These are phyloP conservation scores for Syzygium jambos DNA, from an alignment of 345 rosid species.

Conservation along the genomic window DNA sequence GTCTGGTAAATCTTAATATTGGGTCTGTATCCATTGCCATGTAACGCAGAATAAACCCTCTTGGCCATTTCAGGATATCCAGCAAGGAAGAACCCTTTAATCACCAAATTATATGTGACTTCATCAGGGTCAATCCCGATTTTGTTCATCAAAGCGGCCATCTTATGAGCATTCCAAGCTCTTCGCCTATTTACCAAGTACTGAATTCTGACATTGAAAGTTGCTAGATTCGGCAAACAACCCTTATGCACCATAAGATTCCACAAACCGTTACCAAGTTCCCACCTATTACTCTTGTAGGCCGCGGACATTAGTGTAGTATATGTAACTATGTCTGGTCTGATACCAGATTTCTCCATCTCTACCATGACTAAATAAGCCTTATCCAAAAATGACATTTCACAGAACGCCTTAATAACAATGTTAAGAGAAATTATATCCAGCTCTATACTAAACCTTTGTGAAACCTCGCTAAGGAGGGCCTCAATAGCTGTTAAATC, in stretches of 20 bases:
- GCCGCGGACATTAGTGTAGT: constrained; percentile 67
- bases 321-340: constrained; percentile 64
- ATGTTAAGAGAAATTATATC: constrained; percentile 55
- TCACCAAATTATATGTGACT: constrained; percentile 68
- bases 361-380: constrained; percentile 44
- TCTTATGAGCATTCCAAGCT: constrained; percentile 67
- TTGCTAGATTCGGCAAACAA: constrained; percentile 62
- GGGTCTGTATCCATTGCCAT: constrained; percentile 34
- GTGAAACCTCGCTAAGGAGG: constrained; percentile 28
- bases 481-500: constrained; percentile 38
- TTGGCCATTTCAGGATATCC: constrained; percentile 74
- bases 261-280: constrained; percentile 75
- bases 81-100: constrained; percentile 63
- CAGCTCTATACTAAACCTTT: constrained; percentile 28
- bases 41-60: constrained; percentile 58
- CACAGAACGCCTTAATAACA: constrained; percentile 47
- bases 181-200: constrained; percentile 44
- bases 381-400: constrained; percentile 41
- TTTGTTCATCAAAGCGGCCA: constrained; percentile 51
- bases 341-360: constrained; percentile 51
- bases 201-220: constrained; percentile 74
- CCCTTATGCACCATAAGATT: constrained; percentile 71
- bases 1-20: constrained; percentile 70
- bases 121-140: constrained; percentile 50
- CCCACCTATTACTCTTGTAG: constrained; percentile 37